A percentile compares a stretch with the other conserved stretches of the same genome.
These are phyloP conservation scores for Vitis hybrid DNA, from an alignment of 177 flowering plant species.

Conservation along the genomic window DNA sequence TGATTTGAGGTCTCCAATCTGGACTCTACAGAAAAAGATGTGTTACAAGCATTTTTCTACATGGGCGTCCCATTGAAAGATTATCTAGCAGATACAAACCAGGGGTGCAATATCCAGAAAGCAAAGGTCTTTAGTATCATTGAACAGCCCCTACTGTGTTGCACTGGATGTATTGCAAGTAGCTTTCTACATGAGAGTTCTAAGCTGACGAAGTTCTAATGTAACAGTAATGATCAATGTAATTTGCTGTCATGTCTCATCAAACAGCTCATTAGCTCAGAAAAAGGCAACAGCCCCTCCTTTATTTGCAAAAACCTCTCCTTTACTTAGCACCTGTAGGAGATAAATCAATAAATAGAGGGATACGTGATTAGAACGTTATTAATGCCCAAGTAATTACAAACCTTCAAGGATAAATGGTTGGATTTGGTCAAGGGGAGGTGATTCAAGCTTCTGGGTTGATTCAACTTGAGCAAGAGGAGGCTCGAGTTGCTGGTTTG, in stretches of 20 bases:
- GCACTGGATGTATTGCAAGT: no score
- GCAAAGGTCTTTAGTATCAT: no score
- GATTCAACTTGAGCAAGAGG: slow-evolving; percentile 29
- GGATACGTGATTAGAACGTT: slow-evolving; percentile 22
- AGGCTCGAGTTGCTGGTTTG: slow-evolving; percentile 22
- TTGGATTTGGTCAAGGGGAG: slow-evolving; percentile 43
- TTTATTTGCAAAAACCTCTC: slow-evolving; percentile 29
- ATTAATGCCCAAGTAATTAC: slow-evolving; percentile 37
- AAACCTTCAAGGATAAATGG: slow-evolving; percentile 73
- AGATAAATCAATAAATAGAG: slow-evolving; percentile 39
- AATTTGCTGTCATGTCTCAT: slow-evolving; percentile 1
- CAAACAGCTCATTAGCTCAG: slow-evolving; percentile 15
- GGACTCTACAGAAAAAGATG: no score
- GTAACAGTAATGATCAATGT: neutral
- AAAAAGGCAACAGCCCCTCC: slow-evolving; percentile 13
- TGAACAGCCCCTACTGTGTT: no score
- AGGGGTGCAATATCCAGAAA: no score
- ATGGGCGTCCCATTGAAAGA: no score
- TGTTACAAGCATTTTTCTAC: no score
- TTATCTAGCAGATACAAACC: no score
- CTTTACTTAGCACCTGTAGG: slow-evolving; percentile 56
- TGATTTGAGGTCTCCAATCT: no score
- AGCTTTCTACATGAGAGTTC: neutral
- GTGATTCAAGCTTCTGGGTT: slow-evolving; percentile 29
- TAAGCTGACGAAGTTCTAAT: neutral